Base-by-base conservation (phyloP, 2,329 filamentous ascomycete genomes). In the Calycina herbarum region DNA sequence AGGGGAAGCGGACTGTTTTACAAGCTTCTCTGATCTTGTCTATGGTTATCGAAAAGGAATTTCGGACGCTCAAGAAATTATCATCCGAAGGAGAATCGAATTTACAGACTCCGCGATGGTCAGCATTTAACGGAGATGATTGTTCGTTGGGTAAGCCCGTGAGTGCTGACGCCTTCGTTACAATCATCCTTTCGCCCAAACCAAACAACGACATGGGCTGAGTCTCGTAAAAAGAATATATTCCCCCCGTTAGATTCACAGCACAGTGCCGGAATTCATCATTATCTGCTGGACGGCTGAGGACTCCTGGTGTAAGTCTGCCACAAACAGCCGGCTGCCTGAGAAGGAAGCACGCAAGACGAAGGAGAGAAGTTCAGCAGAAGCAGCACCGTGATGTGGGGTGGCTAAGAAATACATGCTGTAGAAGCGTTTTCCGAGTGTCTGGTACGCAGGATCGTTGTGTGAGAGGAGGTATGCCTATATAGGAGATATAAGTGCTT, bases 151-250 rank as follows among this genome's bases (percentile, higher is more conserved):
- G 68, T 64, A 75, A 76, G 2, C 74, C 75, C 20, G 48, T 31
- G 29, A 31, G 29, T 31, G 29, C 29, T 31, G 29, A 31, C 5
- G 29, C 29, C 29, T 31, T 31, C 29, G 29, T 31, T 31, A 31
- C 29, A 31, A 31, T 31, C 29, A 31, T 31, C 29, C 29, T 31
- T 31, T 31, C 29, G 29, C 29, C 29, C 29, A 31, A 5, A 31
- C 29, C 29, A 31, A 31, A 31, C 29, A 31, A 31, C 20, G 68
- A 64, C 5, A 73, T 72, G 13, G 71, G 71, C 31, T 76, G 68
- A 0, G 79, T 82, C 68, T 83, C 81, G 67, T 81, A 82, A 66
- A 83, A 83, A 0, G 80, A 82, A 70, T 76, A 76, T 5, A 83
- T 71, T 1, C 29, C 29, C 5, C 29, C 29, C 5, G 74, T 68